Evolutionary conservation across 345 rosid genomes (phyloP).

Genomic region (Populus pruinosa): DNA sequence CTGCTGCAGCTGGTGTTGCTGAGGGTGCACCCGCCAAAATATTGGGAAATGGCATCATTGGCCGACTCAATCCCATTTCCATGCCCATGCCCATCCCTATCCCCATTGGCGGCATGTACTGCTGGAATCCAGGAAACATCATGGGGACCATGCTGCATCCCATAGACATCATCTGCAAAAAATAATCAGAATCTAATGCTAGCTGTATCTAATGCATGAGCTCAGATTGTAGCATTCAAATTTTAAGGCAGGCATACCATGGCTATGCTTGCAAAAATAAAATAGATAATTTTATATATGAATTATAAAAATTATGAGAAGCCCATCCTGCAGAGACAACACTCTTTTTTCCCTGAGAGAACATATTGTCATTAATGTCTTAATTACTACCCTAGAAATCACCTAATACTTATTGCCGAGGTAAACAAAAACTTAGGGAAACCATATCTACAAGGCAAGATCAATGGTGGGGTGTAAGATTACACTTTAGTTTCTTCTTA

Average conservation of each 20-base stretch:
- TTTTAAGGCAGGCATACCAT: not conserved
- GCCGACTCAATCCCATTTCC: slow-evolving; percentile 47
- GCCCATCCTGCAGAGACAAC: not conserved
- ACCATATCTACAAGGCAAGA: too few relatives aligned
- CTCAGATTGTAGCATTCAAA: not conserved
- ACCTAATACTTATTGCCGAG: too few relatives aligned
- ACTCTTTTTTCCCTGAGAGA: not conserved
- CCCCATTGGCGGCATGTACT: slow-evolving; percentile 53
- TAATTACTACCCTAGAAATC: too few relatives aligned
- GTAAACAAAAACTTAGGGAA: too few relatives aligned
- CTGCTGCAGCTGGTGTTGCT: slow-evolving; percentile 48
- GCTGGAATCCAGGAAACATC: slow-evolving; percentile 83
- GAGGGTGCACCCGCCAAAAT: slow-evolving; percentile 52
- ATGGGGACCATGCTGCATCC: slow-evolving; percentile 81
- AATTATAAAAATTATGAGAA: not conserved
- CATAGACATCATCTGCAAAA: slow-evolving; percentile 78
- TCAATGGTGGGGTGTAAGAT: too few relatives aligned
- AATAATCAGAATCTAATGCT: slow-evolving; percentile 18
- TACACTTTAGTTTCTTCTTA: too few relatives aligned
- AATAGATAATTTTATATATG: not conserved
- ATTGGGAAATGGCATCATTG: slow-evolving; percentile 75
- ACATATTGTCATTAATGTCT: not conserved
- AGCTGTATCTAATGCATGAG: slow-evolving; percentile 7
- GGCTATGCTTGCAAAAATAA: not conserved
- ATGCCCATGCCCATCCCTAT: slow-evolving; percentile 32